phyloP scores from a whole-genome alignment of 2,329 filamentous ascomycete genomes.

The Trichoderma sp. region DNA sequence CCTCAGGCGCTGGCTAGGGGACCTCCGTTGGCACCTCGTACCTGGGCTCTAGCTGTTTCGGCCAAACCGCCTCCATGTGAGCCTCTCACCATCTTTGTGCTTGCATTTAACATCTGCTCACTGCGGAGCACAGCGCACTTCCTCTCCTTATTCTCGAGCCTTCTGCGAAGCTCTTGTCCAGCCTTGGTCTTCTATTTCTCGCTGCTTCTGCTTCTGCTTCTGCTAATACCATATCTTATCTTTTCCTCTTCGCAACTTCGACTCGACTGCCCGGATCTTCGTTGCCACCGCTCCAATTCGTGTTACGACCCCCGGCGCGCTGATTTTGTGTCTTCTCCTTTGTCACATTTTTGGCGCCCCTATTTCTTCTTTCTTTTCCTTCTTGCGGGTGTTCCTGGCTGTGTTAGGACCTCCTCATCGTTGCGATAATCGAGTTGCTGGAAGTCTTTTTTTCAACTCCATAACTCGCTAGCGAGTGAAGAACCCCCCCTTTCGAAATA shows the following conservation, averaged over 20 bases:
- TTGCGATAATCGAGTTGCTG: not conserved
- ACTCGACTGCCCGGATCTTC: not conserved
- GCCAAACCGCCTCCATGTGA: conserved; percentile 15
- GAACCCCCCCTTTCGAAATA: not conserved
- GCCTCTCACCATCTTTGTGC: not conserved
- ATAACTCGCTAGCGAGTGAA: conserved; percentile 1
- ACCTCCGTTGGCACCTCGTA: not conserved
- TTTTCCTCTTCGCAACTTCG: conserved; percentile 7
- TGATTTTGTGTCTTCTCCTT: not conserved
- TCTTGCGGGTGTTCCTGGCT: not conserved
- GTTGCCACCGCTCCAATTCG: conserved; percentile 4
- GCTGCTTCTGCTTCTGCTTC: not conserved
- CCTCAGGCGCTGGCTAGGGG: not conserved
- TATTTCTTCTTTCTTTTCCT: not conserved
- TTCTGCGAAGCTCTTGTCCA: conserved; percentile 15
- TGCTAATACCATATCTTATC: not conserved
- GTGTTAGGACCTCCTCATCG: not conserved
- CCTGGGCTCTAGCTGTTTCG: conserved; percentile 1
- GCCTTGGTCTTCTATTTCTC: not conserved
- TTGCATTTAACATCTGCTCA: conserved; percentile 11
- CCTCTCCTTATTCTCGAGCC: conserved; percentile 19
- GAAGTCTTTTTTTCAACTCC: not conserved
- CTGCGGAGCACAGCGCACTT: conserved; percentile 13
- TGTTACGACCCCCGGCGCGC: not conserved
- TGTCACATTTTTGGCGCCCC: not conserved